Evolutionary conservation across 2,329 filamentous ascomycete genomes (phyloP).

Genomic region (Claviceps capensis): DNA sequence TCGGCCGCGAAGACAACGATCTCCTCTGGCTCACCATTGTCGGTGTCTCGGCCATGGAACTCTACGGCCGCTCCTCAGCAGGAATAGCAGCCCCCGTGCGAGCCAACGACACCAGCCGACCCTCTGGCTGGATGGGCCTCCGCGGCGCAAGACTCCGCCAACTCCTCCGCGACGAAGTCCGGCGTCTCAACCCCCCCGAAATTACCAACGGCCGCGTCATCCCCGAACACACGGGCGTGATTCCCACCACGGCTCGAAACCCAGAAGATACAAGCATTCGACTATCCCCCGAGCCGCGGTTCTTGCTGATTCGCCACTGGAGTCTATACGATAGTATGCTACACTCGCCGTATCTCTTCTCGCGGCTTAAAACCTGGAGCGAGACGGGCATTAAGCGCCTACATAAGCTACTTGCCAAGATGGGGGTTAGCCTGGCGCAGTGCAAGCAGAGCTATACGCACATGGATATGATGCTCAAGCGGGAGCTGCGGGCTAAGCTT

Average conservation of each 20-base stretch:
- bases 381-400: conserved; percentile 77
- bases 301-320: conserved; percentile 90
- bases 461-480: conserved; percentile 96
- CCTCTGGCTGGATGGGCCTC: conserved; percentile 65
- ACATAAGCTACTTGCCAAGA: conserved; percentile 91
- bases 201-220: conserved; percentile 45
- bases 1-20: conserved; percentile 94
- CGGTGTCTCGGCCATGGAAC: conserved; percentile 83
- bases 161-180: conserved; percentile 81
- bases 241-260: conserved; percentile 75
- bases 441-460: conserved; percentile 94
- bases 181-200: conserved; percentile 75
- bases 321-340: conserved; percentile 97
- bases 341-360: conserved; percentile 88
- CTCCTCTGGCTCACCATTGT: conserved; percentile 91
- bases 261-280: conserved; percentile 88
- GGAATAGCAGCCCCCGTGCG: conserved; percentile 53
- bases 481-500: conserved; percentile 69
- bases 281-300: conserved; percentile 83
- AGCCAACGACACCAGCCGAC: conserved; percentile 39
- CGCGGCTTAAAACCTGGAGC: conserved; percentile 86
- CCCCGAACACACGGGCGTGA: conserved; percentile 62
- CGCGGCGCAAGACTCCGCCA: conserved; percentile 75
- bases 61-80: conserved; percentile 75
- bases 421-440: conserved; percentile 89